Evolutionary conservation across 2,329 filamentous ascomycete species (phyloP), one percentile per base, ranked within the genome.

Genomic region (Diaporthe nobilis): DNA sequence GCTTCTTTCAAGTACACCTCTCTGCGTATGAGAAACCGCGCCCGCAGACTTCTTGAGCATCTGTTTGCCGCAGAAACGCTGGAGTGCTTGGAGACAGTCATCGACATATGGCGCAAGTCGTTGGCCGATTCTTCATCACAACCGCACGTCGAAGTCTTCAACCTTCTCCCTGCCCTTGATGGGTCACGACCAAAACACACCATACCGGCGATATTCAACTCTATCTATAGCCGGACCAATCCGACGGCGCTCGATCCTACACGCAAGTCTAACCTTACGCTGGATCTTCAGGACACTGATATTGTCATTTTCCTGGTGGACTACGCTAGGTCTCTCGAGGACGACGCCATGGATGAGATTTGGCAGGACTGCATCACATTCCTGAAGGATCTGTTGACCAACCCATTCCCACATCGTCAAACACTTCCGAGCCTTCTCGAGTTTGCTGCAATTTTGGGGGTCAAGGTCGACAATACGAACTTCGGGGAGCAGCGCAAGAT

Each of bases 271-370:
- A 97, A 95, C 2, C 87, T 98, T 82, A 98, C 96, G 0, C 94
- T 97, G 25, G 93, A 94, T 65, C 86, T 99, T 13, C 92, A 92
- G 72, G 95, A 98, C 80, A 90, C 91, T 0, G 96, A 98, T 80
- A 87, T 99, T 15, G 94, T 96, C 12, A 91, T 94, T 12, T 99
- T 99, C 83, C 85, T 98, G 60, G 94, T 98, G 10, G 94, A 97
- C 77, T 99, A 99, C 83, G 93, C 95, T 0, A 91, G 91, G 42
- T 97, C 96, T 0, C 88, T 98, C 17, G 97, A 99, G 81, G 97
- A 99, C 80, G 97, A 99, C 86, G 94, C 97, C 22, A 96, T 98
- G 90, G 97, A 99, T 80, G 97, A 99, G 84, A 98, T 99, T 67
- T 99, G 97, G 97, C 90, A 92, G 55, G 96, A 99, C 82, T 99